Percentiles rank a stretch among this genome's conserved stretches.
These are phyloP conservation scores for Camelina neglecta DNA, from an alignment of 345 rosid species.

Conservation along the genomic window DNA sequence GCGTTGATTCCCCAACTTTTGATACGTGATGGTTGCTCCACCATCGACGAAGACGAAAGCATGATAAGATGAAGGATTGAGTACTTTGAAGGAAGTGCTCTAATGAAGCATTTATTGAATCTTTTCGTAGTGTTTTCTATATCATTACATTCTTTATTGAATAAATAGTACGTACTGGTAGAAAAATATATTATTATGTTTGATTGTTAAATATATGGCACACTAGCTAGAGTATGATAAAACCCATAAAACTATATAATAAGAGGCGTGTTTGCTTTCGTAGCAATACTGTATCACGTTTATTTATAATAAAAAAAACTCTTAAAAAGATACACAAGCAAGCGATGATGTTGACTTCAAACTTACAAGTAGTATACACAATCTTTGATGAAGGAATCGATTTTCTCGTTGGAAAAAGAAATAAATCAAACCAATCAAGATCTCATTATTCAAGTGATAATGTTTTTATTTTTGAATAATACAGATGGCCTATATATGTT, in stretches of 20 bases:
- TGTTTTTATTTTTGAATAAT: not conserved
- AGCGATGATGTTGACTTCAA: not conserved
- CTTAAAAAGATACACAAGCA: not conserved
- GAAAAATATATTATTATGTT: too few species aligned
- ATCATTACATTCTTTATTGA: not conserved
- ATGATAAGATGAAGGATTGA: constrained; percentile 1
- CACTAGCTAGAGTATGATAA: too few species aligned
- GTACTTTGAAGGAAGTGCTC: too few species aligned
- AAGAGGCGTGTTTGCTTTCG: not conserved
- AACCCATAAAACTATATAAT: not conserved
- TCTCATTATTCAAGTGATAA: not conserved
- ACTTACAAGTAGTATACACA: not conserved
- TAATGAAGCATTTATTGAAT: not conserved
- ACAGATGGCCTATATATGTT: not conserved
- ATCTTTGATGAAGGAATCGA: not conserved
- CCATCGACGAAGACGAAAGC: not conserved
- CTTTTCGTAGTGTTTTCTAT: not conserved
- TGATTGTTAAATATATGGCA: not conserved
- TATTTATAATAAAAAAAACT: not conserved
- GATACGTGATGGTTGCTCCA: not conserved
- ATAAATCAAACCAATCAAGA: not conserved
- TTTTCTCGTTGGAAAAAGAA: not conserved
- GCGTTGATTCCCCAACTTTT: constrained; percentile 36
- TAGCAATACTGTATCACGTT: not conserved
- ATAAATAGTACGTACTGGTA: too few species aligned